Base-by-base conservation (phyloP, 257 asterid species). In the Perilla frutescens region DNA sequence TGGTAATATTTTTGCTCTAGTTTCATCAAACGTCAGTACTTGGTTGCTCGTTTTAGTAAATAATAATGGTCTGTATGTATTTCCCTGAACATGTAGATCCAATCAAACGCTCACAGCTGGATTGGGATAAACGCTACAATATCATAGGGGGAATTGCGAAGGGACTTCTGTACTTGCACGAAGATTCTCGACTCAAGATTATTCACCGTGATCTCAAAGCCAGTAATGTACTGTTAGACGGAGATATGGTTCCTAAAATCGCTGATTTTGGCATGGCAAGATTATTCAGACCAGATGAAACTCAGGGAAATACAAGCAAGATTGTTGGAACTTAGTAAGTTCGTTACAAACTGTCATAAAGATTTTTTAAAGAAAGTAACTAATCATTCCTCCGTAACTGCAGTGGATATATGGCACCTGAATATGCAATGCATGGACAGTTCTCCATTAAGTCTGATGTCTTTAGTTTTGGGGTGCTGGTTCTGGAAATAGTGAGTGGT, bases 131-230 rank as follows among this genome's bases (percentile, higher is more conserved):
- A 11, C 75, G 86, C 8, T 79, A 71, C 77, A 79, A 59, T 36
- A 82, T 84, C 62, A 79, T 84, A 7, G 62, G 26, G 34, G 81
- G 80, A 3, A 61, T 84, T 10, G 78, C 88, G 0, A 78, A 44
- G 72, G 88, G 84, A 10, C 71, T 84, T 49, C 63, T 76, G 32
- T 84, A 81, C 53, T 76, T 84, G 31, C 84, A 81, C 26, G 82
- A 79, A 48, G 54, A 48, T 4, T 48, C 54, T 4, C 54, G 54
- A 13, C 54, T 48, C 15, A 48, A 11, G 4, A 48, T 48, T 20
- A 12, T 48, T 48, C 54, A 48, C 6, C 54, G 54, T 7, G 54
- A 48, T 48, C 54, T 48, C 15, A 48, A 48, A 13, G 54, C 54
- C 1, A 48, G 54, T 11, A 48, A 48, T 4, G 4, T 48, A 12